phyloP scores from a whole-genome alignment of 164 flowering plant genomes.

The Vitis labrusca region DNA sequence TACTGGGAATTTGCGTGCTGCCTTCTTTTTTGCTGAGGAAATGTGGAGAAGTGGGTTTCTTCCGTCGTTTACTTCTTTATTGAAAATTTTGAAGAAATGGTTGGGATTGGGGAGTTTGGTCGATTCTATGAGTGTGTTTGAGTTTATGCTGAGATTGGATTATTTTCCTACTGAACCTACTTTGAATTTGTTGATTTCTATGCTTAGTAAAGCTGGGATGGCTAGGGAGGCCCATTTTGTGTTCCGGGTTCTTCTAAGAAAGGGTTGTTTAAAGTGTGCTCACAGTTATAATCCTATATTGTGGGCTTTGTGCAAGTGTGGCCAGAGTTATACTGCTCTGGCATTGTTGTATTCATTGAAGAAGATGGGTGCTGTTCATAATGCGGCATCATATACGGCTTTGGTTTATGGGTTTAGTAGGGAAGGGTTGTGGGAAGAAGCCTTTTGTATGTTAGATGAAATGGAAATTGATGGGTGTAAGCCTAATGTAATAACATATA shows the following conservation, averaged over 20 bases:
- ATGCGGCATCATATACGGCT: conserved; percentile 49
- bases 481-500: conserved; percentile 47
- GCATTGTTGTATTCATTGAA: conserved; percentile 35
- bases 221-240: conserved; percentile 33
- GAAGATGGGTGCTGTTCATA: conserved; percentile 39
- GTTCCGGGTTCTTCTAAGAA: conserved; percentile 27
- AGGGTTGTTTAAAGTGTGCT: conserved; percentile 20
- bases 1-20: conserved; percentile 21
- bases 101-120: conserved; percentile 20
- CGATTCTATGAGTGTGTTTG: conserved; percentile 27
- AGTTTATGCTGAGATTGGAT: conserved; percentile 38
- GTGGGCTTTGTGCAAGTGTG: conserved; percentile 48
- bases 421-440: conserved; percentile 38
- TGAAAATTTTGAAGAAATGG: conserved; percentile 29
- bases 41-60: conserved; percentile 41
- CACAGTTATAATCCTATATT: conserved; percentile 39
- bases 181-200: conserved; percentile 22
- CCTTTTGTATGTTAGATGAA: conserved; percentile 26
- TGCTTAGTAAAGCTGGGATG: conserved; percentile 27
- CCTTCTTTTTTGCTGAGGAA: conserved; percentile 24
- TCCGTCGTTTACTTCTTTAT: conserved; percentile 36
- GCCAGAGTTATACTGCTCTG: conserved; percentile 25
- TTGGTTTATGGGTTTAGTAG: conserved; percentile 49
- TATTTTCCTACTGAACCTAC: conserved; percentile 27
- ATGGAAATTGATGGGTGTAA: conserved; percentile 44